A percentile compares a stretch with the other conserved stretches of the same genome.
Evolutionary conservation across 768 basidiomycete genomes (phyloP).

Genomic region (Mycena rebaudengoi): DNA sequence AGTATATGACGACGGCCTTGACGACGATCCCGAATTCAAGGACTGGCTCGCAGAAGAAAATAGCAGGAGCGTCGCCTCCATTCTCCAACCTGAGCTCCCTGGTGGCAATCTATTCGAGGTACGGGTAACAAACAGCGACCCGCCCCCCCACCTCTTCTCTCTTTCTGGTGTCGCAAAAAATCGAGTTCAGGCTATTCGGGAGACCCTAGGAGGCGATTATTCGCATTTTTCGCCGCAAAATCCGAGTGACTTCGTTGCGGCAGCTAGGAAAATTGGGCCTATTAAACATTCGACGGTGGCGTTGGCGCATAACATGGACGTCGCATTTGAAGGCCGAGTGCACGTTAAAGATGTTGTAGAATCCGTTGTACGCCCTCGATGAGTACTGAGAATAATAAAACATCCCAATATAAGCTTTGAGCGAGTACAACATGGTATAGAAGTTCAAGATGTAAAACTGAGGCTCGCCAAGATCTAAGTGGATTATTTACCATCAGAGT

Average conservation of each 20-base stretch:
- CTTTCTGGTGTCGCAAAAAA: constrained; percentile 1
- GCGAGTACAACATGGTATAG: neutral
- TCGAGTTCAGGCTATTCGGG: constrained; percentile 39
- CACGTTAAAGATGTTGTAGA: constrained; percentile 50
- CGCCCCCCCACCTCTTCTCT: too few species aligned
- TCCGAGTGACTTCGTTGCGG: constrained; percentile 35
- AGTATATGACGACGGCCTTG: neutral
- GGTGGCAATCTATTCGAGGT: too few species aligned
- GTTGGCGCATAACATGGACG: constrained; percentile 53
- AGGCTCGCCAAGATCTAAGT: too few species aligned
- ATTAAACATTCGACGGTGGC: constrained; percentile 51
- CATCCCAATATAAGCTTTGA: neutral
- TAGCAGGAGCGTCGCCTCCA: constrained; percentile 28
- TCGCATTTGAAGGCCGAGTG: constrained; percentile 47
- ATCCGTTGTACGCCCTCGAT: neutral
- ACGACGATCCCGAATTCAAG: neutral
- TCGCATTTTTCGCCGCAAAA: constrained; percentile 48
- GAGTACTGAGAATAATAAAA: neutral
- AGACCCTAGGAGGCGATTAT: constrained; percentile 59
- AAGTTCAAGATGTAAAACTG: too few species aligned
- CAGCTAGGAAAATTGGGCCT: constrained; percentile 46
- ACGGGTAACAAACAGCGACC: too few species aligned
- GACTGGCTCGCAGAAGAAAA: constrained; percentile 15
- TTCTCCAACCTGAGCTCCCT: constrained; percentile 31
- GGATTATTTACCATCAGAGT: too few species aligned